phyloP scores from a whole-genome alignment of 345 rosid genomes.

The Arabis hirsuta region DNA sequence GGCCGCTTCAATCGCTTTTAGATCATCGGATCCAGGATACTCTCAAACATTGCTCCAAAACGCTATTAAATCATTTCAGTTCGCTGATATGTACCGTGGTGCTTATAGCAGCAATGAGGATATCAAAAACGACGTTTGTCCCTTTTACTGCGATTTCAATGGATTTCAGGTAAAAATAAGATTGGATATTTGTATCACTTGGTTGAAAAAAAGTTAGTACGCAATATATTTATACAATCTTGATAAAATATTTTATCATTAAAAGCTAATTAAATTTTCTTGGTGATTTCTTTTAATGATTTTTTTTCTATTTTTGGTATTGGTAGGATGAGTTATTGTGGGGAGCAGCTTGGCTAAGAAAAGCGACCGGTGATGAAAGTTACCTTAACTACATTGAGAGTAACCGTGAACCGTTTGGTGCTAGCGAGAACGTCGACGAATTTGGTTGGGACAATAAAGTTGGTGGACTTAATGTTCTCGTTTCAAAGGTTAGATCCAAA shows the following conservation, averaged over 20 bases:
- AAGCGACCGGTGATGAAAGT: conserved; percentile 66
- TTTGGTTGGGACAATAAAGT: conserved; percentile 99
- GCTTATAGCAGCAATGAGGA: conserved; percentile 85
- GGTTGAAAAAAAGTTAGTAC: not conserved
- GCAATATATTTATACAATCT: not conserved
- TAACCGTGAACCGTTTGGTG: conserved; percentile 88
- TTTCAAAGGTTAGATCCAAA: conserved; percentile 67
- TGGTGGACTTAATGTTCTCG: conserved; percentile 89
- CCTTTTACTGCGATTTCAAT: conserved; percentile 91
- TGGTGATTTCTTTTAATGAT: not conserved
- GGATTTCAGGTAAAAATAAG: conserved; percentile 62
- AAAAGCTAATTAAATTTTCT: not conserved
- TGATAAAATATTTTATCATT: not conserved
- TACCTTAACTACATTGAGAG: conserved; percentile 72
- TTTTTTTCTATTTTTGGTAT: conserved; percentile 3
- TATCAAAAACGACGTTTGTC: conserved; percentile 76
- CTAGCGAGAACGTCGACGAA: conserved; percentile 87
- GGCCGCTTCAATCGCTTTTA: conserved; percentile 84
- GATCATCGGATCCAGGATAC: conserved; percentile 77
- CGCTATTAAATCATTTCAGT: conserved; percentile 63
- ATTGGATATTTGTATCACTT: not conserved
- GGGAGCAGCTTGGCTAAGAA: conserved; percentile 97
- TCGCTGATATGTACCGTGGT: conserved; percentile 82
- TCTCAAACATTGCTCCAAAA: conserved; percentile 71
- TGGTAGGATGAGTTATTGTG: conserved; percentile 92